phyloP scores from a whole-genome alignment of 371 early-diverging fungal species.

The Gilbertella persicaria region DNA sequence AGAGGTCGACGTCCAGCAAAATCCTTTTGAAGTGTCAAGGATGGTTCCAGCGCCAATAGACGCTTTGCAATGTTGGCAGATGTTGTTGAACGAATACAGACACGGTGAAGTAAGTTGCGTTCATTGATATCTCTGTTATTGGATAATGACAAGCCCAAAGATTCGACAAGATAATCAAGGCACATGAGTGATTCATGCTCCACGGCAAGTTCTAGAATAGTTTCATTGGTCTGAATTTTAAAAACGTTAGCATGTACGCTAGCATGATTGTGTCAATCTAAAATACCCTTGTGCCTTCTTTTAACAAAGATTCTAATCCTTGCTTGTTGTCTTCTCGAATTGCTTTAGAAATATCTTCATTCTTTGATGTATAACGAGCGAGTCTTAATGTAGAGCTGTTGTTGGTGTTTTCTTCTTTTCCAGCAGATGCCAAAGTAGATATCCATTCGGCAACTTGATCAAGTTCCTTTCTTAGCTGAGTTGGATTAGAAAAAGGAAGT shows the following conservation, averaged over 20 bases:
- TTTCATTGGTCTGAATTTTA: constrained; percentile 40
- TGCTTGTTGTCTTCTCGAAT: constrained; percentile 16
- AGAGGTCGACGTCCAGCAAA: constrained; percentile 67
- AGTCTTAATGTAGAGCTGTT: constrained; percentile 14
- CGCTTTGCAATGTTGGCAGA: constrained; percentile 14
- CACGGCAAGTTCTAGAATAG: constrained; percentile 57
- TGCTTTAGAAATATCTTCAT: constrained; percentile 24
- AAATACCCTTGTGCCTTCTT: constrained; percentile 21
- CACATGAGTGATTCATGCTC: constrained; percentile 49
- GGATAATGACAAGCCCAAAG: constrained; percentile 36
- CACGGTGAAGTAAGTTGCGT: constrained; percentile 64
- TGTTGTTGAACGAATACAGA: constrained; percentile 50
- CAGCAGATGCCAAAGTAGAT: neutral
- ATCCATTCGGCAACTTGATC: constrained; percentile 36
- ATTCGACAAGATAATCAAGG: constrained; percentile 45
- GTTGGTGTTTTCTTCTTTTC: constrained; percentile 1
- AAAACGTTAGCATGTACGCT: constrained; percentile 1
- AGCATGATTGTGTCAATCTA: no score
- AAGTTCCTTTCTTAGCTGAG: constrained; percentile 28
- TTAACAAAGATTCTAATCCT: constrained; percentile 13
- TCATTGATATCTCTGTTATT: constrained; percentile 61
- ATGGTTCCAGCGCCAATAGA: constrained; percentile 24
- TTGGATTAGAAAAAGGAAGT: constrained; percentile 37
- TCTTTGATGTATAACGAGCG: constrained; percentile 21
- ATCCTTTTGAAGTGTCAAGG: constrained; percentile 42